Evolutionary conservation across 2,329 filamentous ascomycete species (phyloP).

Genomic region (Diaporthe ampelina): DNA sequence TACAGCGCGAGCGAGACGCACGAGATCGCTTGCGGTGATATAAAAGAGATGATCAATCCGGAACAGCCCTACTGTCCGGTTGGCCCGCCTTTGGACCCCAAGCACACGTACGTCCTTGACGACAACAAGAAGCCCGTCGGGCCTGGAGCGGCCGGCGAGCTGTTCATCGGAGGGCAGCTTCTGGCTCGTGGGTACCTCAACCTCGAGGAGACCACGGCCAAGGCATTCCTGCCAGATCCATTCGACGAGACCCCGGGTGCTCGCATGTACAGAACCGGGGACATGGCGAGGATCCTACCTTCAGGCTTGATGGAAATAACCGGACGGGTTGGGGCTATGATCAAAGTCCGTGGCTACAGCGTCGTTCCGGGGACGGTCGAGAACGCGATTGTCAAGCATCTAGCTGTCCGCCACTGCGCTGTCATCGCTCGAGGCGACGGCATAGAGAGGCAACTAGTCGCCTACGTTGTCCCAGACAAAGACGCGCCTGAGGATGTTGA

Average conservation of each 20-base stretch:
- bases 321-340: constrained; percentile 83
- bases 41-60: constrained; percentile 74
- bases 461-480: constrained; percentile 80
- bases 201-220: constrained; percentile 81
- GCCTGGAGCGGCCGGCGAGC: constrained; percentile 75
- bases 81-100: constrained; percentile 76
- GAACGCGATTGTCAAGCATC: constrained; percentile 76
- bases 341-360: constrained; percentile 84
- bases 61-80: constrained; percentile 79
- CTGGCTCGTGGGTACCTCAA: constrained; percentile 85
- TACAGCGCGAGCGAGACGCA: constrained; percentile 89
- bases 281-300: constrained; percentile 76
- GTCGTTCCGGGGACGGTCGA: constrained; percentile 84
- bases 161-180: constrained; percentile 81
- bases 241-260: constrained; percentile 72
- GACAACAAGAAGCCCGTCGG: constrained; percentile 76
- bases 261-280: constrained; percentile 82
- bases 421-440: constrained; percentile 83
- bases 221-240: constrained; percentile 77
- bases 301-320: constrained; percentile 81
- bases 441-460: constrained; percentile 80
- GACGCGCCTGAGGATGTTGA: constrained; percentile 52
- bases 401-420: constrained; percentile 79
- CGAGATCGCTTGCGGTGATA: constrained; percentile 83
- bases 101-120: constrained; percentile 80